Evolutionary conservation across 495 filamentous ascomycete species (phyloP).

Genomic region (Alectoria sarmentosa): DNA sequence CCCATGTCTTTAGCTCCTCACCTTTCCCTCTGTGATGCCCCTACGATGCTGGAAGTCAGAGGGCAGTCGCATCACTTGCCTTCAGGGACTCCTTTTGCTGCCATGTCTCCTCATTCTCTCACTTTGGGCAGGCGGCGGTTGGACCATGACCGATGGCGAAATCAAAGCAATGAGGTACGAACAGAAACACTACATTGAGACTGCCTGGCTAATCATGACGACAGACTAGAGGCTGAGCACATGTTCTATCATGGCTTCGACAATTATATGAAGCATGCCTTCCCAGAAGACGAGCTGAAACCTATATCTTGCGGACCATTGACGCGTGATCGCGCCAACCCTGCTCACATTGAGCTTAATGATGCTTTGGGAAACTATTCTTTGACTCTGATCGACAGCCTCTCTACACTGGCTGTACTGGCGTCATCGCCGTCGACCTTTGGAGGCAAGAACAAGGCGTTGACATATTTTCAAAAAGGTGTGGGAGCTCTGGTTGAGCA

Average conservation of each 20-base stretch:
- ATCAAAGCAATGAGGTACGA: conserved; percentile 25
- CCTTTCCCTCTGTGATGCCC: conserved; percentile 18
- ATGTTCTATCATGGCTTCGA: conserved; percentile 98
- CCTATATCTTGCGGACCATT: conserved; percentile 80
- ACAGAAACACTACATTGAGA: background rate
- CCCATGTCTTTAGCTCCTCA: conserved; percentile 16
- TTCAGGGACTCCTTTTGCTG: conserved; percentile 10
- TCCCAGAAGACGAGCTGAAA: conserved; percentile 93
- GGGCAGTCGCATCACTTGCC: conserved; percentile 14
- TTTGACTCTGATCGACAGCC: conserved; percentile 86
- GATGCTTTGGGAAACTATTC: conserved; percentile 97
- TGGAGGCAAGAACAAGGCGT: conserved; percentile 50
- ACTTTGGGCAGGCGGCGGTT: conserved; percentile 13
- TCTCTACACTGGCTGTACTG: conserved; percentile 87
- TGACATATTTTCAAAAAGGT: conserved; percentile 72
- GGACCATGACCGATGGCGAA: conserved; percentile 24
- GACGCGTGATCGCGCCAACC: conserved; percentile 72
- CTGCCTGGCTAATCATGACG: conserved; percentile 6
- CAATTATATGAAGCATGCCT: conserved; percentile 89
- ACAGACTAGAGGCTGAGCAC: conserved; percentile 68
- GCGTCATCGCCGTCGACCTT: conserved; percentile 56
- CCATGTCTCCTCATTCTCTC: conserved; percentile 16
- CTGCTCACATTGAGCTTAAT: conserved; percentile 79
- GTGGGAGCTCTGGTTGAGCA: conserved; percentile 70
- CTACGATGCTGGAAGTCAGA: conserved; percentile 12